Conservation (phyloP, 2,329 filamentous ascomycete species). For the Cytospora piceicola region DNA sequence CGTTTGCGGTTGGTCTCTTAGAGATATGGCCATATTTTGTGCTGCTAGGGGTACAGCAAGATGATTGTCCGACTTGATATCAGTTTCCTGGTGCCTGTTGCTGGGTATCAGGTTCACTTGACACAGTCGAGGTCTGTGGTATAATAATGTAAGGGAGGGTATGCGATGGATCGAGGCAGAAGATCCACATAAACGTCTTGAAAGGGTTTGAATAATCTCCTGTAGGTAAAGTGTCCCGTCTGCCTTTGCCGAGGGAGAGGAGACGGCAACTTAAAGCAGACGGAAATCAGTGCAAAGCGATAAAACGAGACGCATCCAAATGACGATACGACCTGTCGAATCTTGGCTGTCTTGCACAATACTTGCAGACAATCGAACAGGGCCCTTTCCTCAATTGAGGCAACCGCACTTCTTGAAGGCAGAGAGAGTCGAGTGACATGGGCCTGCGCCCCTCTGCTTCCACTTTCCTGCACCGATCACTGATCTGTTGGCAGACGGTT, state of each 20-base stretch:
- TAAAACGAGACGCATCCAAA: background rate
- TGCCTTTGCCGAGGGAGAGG: background rate
- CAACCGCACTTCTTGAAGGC: conserved; percentile 9
- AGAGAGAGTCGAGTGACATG: conserved; percentile 14
- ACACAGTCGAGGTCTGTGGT: background rate
- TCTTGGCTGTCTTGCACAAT: background rate
- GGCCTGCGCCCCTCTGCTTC: conserved; percentile 17
- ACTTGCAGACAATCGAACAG: conserved; percentile 1
- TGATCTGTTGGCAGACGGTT: conserved; percentile 14
- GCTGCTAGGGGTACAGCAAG: background rate
- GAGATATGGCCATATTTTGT: background rate
- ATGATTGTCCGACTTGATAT: background rate
- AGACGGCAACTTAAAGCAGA: background rate
- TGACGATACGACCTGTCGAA: background rate
- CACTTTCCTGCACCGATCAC: conserved; percentile 17
- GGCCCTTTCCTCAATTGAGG: background rate
- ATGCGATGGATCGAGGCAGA: background rate
- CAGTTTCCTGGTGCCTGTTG: background rate
- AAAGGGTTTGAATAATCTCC: background rate
- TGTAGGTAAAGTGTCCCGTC: background rate
- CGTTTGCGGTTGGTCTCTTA: background rate
- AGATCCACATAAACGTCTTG: background rate
- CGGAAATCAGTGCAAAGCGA: background rate
- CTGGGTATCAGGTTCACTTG: conserved; percentile 1
- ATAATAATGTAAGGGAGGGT: background rate